Conservation (phyloP, 2,329 filamentous ascomycete species). For the Neopestalotiopsis sp. region DNA sequence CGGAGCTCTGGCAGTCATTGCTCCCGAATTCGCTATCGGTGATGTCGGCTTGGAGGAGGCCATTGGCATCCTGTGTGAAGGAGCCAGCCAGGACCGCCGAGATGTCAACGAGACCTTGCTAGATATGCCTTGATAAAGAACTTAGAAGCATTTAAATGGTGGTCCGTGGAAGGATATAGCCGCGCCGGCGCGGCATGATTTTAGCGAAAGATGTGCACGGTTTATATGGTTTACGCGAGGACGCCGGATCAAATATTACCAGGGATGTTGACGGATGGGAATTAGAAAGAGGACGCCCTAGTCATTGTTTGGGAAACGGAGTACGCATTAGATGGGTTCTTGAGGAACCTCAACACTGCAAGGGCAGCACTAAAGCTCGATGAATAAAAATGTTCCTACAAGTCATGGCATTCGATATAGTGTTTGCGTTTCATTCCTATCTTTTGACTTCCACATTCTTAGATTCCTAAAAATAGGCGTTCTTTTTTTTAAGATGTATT, state of each 20-base stretch:
- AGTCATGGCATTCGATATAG: no score
- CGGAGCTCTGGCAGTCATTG: slow-evolving; percentile 10
- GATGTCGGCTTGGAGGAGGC: slow-evolving; percentile 17
- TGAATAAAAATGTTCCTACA: no score
- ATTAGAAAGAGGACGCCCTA: background rate
- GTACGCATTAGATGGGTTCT: no score
- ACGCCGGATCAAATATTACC: background rate
- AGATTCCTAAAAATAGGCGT: no score
- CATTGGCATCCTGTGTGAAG: slow-evolving; percentile 14
- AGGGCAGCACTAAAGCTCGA: no score
- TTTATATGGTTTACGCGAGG: background rate
- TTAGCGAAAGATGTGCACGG: background rate
- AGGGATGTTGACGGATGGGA: background rate
- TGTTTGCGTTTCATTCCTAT: no score
- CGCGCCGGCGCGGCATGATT: background rate
- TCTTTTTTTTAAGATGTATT: no score
- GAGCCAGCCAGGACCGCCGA: background rate
- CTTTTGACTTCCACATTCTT: no score
- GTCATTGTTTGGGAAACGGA: no score
- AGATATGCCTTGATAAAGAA: background rate
- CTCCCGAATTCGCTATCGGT: slow-evolving; percentile 17
- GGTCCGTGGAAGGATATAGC: no score
- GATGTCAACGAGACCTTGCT: background rate
- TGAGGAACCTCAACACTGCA: no score
- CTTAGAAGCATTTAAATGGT: background rate